Percentiles rank a stretch among this genome's conserved stretches.
phyloP scores from a whole-genome alignment of 106 monocot species.

The Chionographis japonica region DNA sequence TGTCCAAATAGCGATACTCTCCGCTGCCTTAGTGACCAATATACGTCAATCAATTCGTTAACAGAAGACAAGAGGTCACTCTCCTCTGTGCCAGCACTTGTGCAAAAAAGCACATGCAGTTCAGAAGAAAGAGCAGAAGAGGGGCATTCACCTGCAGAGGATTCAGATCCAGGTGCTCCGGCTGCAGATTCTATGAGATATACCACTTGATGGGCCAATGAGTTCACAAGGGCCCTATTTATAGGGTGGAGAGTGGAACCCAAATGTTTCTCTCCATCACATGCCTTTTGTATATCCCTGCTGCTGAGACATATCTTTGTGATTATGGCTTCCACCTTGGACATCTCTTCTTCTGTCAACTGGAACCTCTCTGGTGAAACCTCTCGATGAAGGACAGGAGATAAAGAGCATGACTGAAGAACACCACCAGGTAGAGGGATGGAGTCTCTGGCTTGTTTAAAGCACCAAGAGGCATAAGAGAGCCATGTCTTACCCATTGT shows the following conservation, averaged over 20 bases:
- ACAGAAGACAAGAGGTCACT: conserved; percentile 26
- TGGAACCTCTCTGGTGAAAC: conserved; percentile 45
- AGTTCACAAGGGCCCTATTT: conserved; percentile 33
- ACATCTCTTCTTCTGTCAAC: conserved; percentile 68
- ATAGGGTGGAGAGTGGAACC: background rate
- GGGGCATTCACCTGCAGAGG: conserved; percentile 46
- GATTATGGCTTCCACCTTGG: conserved; percentile 48
- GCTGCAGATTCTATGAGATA: conserved; percentile 63
- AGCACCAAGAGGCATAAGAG: conserved; percentile 98
- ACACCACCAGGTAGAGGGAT: conserved; percentile 23
- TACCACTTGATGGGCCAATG: conserved; percentile 47
- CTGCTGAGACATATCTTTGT: conserved; percentile 28
- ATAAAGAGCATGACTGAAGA: conserved; percentile 48
- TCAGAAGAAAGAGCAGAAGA: conserved; percentile 52
- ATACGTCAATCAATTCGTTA: conserved; percentile 62
- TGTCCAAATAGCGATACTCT: conserved; percentile 84
- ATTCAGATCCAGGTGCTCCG: conserved; percentile 55
- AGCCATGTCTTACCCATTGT: conserved; percentile 84
- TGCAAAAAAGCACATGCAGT: conserved; percentile 38
- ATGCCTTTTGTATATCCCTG: conserved; percentile 5
- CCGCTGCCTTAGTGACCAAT: conserved; percentile 71
- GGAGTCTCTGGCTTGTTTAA: conserved; percentile 62
- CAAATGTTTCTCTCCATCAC: conserved; percentile 12
- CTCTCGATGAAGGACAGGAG: conserved; percentile 61
- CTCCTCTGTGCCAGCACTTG: conserved; percentile 20